A percentile compares a stretch with the other conserved stretches of the same genome.
These are phyloP conservation scores for Arabis alpina DNA, from an alignment of 345 rosid genomes.

Conservation along the genomic window DNA sequence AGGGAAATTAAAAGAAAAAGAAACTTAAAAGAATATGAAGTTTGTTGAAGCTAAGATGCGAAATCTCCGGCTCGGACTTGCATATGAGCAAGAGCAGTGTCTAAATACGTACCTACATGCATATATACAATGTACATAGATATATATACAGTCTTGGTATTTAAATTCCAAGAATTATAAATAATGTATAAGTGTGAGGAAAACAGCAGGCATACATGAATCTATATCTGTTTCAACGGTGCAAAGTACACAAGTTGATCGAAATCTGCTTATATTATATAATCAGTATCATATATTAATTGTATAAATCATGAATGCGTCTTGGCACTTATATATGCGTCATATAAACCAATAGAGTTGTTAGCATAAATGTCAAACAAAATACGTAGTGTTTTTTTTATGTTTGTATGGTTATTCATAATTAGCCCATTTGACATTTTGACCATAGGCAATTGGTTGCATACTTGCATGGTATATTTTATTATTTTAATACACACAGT, in stretches of 20 bases:
- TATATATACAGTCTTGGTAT: constrained; percentile 15
- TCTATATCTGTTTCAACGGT: constrained; percentile 31
- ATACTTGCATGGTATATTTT: constrained; percentile 8
- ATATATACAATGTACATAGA: not conserved
- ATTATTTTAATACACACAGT: not conserved
- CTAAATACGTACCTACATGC: constrained; percentile 37
- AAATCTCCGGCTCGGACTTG: constrained; percentile 41
- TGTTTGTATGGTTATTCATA: not conserved
- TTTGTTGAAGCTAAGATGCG: constrained; percentile 33
- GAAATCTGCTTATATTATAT: constrained; percentile 13
- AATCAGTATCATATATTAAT: not conserved
- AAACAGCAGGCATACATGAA: constrained; percentile 37
- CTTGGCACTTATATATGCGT: constrained; percentile 29
- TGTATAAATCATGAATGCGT: constrained; percentile 15
- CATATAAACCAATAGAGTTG: constrained; percentile 26
- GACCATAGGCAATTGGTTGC: constrained; percentile 12
- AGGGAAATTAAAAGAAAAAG: not conserved
- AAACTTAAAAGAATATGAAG: not conserved
- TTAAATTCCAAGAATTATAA: not conserved
- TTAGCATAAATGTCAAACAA: constrained; percentile 28
- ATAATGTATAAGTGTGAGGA: not conserved
- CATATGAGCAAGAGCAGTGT: constrained; percentile 33
- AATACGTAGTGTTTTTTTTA: not conserved
- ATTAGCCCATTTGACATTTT: not conserved
- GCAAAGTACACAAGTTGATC: constrained; percentile 33